Evolutionary conservation across 2,329 filamentous ascomycete species (phyloP), one percentile per base, ranked within the genome.

Genomic region (Fusarium abutilonis): DNA sequence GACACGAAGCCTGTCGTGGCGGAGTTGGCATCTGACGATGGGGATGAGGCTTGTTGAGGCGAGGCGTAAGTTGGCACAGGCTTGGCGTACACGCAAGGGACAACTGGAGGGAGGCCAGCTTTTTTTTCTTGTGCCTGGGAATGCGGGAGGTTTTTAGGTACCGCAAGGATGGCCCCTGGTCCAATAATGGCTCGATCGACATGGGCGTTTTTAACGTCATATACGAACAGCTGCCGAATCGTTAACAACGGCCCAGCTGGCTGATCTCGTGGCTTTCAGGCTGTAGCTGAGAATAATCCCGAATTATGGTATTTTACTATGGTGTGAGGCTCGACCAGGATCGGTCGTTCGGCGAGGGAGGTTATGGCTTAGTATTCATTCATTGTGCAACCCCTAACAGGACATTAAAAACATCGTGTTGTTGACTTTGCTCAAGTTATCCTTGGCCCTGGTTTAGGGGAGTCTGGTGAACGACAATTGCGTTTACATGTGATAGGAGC

Each of bases 11-110:
- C 60, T 60, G 60, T 60, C 50, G 68, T 71, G 68, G 68, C 68
- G 68, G 68, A 71, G 68, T 60, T 66, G 59, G 44, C 56, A 70
- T 70, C 65, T 70, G 68, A 64, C 61, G 68, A 66, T 67, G 59
- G 53, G 58, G 58, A 67, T 70, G 68, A 66, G 68, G 66, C 68
- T 69, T 66, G 68, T 64, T 69, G 64, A 70, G 64, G 62, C 56
- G 56, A 58, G 61, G 62, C 60, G 63, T 58, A 57, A 21, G 53
- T 52, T 52, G 59, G 44, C 65, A 45, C 31, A 56, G 19, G 60
- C 65, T 60, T 64, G 56, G 56, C 52, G 45, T 35, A 21, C 28
- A 23, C 51, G 23, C 41, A 42, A 48, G 31, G 40, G 51, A 42
- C 43, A 55, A 58, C 26, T 46, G 14, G 23, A 9, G 17, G 28